These are phyloP conservation scores for Hyphodiscus hymeniophilus DNA, from an alignment of 495 filamentous ascomycete species.

Conservation along the genomic window DNA sequence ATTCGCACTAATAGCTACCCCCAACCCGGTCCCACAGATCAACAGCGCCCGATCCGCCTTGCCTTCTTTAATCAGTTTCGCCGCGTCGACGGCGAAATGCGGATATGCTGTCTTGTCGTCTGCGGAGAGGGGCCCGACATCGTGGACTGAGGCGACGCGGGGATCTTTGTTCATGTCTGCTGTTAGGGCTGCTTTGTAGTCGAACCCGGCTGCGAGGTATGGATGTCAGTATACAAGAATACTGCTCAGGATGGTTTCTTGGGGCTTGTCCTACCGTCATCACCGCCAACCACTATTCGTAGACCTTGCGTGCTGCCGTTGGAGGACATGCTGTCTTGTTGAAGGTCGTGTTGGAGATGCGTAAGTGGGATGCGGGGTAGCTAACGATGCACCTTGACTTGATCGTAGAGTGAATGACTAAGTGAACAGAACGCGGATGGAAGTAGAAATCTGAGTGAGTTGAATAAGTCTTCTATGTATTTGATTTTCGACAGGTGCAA, in stretches of 20 bases:
- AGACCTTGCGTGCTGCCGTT: slow-evolving; percentile 1
- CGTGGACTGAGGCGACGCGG: slow-evolving; percentile 57
- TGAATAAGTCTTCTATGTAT: neutral
- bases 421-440: neutral
- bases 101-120: slow-evolving; percentile 79
- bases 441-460: too few relatives aligned
- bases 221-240: slow-evolving; percentile 25
- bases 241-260: too few relatives aligned
- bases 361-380: slow-evolving; percentile 5
- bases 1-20: slow-evolving; percentile 80
- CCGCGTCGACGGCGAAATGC: slow-evolving; percentile 63
- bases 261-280: slow-evolving; percentile 7
- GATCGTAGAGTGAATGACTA: neutral
- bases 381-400: neutral
- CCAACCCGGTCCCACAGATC: slow-evolving; percentile 82
- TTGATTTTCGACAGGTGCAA: neutral
- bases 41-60: slow-evolving; percentile 71
- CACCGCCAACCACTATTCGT: slow-evolving; percentile 22
- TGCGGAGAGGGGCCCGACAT: slow-evolving; percentile 46
- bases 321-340: slow-evolving; percentile 5
- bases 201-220: slow-evolving; percentile 54
- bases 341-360: neutral
- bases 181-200: slow-evolving; percentile 75
- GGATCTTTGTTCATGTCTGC: slow-evolving; percentile 57
- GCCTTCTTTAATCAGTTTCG: slow-evolving; percentile 57